These are phyloP conservation scores for Russula sp. DNA, from an alignment of 768 basidiomycete genomes.

Conservation along the genomic window DNA sequence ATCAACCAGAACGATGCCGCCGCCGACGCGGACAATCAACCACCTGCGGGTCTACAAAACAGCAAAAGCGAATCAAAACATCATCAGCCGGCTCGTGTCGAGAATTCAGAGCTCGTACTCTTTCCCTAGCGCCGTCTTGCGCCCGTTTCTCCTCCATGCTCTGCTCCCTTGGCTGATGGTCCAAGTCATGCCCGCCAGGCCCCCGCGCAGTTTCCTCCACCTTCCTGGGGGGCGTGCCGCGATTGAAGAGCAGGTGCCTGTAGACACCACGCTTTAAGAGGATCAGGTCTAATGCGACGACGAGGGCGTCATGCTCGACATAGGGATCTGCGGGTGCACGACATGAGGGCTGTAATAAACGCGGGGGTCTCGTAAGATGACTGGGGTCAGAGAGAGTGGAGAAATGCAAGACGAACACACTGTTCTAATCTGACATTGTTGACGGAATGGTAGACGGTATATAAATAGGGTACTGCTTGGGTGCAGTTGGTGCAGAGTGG, in stretches of 20 bases:
- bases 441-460: constrained; percentile 74
- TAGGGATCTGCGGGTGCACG: constrained; percentile 76
- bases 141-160: constrained; percentile 27
- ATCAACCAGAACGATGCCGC: constrained; percentile 54
- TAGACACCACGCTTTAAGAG: constrained; percentile 77
- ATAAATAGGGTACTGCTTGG: constrained; percentile 53
- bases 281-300: constrained; percentile 70
- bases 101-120: neutral
- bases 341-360: constrained; percentile 43
- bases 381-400: neutral
- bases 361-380: constrained; percentile 1
- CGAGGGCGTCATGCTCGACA: constrained; percentile 74
- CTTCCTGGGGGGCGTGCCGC: constrained; percentile 57
- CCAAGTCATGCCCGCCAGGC: neutral
- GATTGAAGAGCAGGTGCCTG: constrained; percentile 74
- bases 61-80: neutral
- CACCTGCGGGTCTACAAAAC: constrained; percentile 46
- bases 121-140: constrained; percentile 10
- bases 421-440: constrained; percentile 77
- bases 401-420: constrained; percentile 49
- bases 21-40: constrained; percentile 52
- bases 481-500: constrained; percentile 79
- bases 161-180: neutral
- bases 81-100: neutral
- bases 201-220: constrained; percentile 16